Conservation (phyloP, 306 rosid genomes). For the Sophora flavescens region DNA sequence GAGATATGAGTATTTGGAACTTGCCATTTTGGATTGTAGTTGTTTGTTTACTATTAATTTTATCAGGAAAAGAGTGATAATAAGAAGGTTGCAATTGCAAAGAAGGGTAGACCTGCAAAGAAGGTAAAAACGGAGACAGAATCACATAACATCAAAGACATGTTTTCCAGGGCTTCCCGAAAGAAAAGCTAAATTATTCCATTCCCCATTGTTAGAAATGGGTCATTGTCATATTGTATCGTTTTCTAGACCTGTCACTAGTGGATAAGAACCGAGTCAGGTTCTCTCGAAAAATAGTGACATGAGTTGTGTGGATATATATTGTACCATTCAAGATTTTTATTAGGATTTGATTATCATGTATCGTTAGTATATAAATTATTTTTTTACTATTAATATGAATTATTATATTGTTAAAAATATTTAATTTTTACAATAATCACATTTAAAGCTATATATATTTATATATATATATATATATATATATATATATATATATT, state of each 20-base stretch:
- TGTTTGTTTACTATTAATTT: constrained; percentile 32
- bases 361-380: no score
- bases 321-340: no score
- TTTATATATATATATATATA: no score
- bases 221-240: constrained; percentile 35
- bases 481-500: no score
- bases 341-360: no score
- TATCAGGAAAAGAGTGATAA: constrained; percentile 60
- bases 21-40: constrained; percentile 34
- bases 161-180: constrained; percentile 79
- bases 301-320: no score
- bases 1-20: background rate
- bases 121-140: constrained; percentile 77
- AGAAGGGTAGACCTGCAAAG: constrained; percentile 70
- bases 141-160: constrained; percentile 80
- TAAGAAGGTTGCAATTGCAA: constrained; percentile 55
- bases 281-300: background rate
- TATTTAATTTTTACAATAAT: no score
- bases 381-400: no score
- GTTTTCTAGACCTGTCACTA: constrained; percentile 20
- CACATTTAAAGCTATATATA: no score
- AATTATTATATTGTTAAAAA: no score
- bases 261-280: constrained; percentile 53
- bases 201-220: constrained; percentile 11
- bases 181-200: constrained; percentile 57